These are phyloP conservation scores for Pleodorina starrii DNA, from an alignment of 139 green algal species.

Conservation along the genomic window DNA sequence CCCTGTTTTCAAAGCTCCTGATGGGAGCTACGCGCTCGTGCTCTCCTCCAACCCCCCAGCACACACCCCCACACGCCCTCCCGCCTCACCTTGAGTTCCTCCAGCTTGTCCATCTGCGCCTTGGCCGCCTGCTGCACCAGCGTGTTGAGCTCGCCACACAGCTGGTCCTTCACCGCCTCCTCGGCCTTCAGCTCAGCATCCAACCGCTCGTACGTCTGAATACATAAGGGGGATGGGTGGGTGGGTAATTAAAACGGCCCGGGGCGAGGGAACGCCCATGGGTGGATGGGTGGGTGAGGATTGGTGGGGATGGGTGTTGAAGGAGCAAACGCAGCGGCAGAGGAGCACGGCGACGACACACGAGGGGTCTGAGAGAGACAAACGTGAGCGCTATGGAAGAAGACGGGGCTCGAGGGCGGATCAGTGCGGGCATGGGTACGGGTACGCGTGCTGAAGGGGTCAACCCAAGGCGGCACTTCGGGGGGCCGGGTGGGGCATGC, in stretches of 20 bases:
- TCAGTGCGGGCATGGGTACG: too few relatives aligned
- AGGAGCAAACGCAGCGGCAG: background rate
- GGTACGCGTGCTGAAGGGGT: too few relatives aligned
- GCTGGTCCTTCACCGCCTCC: conserved; percentile 70
- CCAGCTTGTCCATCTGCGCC: conserved; percentile 70
- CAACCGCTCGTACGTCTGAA: conserved; percentile 28
- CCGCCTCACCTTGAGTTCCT: conserved; percentile 57
- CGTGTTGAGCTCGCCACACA: conserved; percentile 76
- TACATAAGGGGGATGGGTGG: background rate
- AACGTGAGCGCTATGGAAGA: background rate
- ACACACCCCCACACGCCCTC: background rate
- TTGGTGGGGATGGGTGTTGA: background rate
- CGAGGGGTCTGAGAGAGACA: too few relatives aligned
- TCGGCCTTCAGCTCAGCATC: conserved; percentile 60
- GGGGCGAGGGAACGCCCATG: background rate
- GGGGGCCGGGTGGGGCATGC: too few relatives aligned
- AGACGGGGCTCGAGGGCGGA: too few relatives aligned
- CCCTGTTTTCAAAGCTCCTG: too few relatives aligned
- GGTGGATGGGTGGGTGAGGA: background rate
- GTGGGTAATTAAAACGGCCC: too few relatives aligned
- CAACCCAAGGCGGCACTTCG: too few relatives aligned
- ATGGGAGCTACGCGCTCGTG: background rate
- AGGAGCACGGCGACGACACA: background rate
- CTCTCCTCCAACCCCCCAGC: too few relatives aligned
- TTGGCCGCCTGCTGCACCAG: conserved; percentile 71